Conservation (phyloP, 2,329 filamentous ascomycete genomes). For the Diplodia sapinea region DNA sequence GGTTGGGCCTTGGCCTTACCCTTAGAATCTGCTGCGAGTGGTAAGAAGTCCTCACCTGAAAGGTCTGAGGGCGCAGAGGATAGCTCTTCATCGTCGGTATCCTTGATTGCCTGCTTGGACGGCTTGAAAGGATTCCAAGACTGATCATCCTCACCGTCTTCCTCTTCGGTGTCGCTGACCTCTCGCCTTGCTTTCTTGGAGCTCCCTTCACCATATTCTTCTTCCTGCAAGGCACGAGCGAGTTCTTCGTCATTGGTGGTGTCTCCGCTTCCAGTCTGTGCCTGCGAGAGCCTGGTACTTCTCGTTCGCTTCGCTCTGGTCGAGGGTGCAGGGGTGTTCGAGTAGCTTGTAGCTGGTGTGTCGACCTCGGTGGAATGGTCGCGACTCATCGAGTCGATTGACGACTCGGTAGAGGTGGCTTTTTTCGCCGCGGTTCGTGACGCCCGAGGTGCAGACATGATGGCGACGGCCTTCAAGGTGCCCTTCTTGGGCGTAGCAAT, state of each 20-base stretch:
- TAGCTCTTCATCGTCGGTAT: slow-evolving; percentile 22
- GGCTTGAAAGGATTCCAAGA: slow-evolving; percentile 32
- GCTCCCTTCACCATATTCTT: slow-evolving; percentile 54
- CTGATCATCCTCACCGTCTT: slow-evolving; percentile 41
- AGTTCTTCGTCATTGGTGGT: slow-evolving; percentile 58
- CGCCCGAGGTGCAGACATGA: slow-evolving; percentile 36
- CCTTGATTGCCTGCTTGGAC: slow-evolving; percentile 33
- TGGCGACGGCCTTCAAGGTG: slow-evolving; percentile 43
- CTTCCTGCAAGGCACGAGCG: slow-evolving; percentile 63
- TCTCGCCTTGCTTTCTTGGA: slow-evolving; percentile 47
- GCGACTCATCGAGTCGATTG: slow-evolving; percentile 21
- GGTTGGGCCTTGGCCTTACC: slow-evolving; percentile 30
- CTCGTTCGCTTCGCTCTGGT: slow-evolving; percentile 36
- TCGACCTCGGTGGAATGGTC: slow-evolving; percentile 58
- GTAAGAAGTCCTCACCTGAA: slow-evolving; percentile 19
- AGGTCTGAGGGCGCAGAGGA: slow-evolving; percentile 20
- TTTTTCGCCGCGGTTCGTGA: slow-evolving; percentile 31
- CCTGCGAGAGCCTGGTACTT: slow-evolving; percentile 38
- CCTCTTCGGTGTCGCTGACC: slow-evolving; percentile 18
- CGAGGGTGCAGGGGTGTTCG: slow-evolving; percentile 60
- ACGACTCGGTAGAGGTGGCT: slow-evolving; percentile 30
- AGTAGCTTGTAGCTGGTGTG: slow-evolving; percentile 67
- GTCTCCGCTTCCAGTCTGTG: slow-evolving; percentile 36
- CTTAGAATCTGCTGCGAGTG: slow-evolving; percentile 19
- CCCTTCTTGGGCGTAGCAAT: neutral